phyloP scores from a whole-genome alignment of 108 stramenopile species.

The Schizochytrium sp. region DNA sequence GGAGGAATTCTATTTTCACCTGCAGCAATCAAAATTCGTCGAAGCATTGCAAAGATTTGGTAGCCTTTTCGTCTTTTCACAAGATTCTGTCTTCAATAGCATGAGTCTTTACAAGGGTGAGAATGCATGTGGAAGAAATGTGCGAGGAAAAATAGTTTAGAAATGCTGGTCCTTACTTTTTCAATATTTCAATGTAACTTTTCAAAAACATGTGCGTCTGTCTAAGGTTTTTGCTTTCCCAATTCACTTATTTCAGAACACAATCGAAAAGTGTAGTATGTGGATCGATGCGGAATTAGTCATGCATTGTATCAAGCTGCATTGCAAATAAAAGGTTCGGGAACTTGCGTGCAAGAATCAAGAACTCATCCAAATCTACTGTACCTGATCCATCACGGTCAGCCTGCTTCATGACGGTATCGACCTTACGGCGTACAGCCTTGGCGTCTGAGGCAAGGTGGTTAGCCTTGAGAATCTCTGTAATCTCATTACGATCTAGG shows the following conservation, averaged over 20 bases:
- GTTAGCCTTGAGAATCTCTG: slow-evolving; percentile 76
- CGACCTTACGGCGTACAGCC: slow-evolving; percentile 75
- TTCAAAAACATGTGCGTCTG: not conserved
- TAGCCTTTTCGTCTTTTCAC: no score
- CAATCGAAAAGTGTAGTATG: slow-evolving; percentile 13
- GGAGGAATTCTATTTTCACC: no score
- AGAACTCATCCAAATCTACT: slow-evolving; percentile 78
- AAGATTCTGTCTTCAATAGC: no score
- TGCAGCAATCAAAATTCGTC: no score
- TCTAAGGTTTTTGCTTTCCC: not conserved
- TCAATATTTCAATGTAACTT: not conserved
- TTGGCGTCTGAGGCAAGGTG: slow-evolving; percentile 74
- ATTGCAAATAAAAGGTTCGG: slow-evolving; percentile 81
- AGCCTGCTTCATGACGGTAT: slow-evolving; percentile 81
- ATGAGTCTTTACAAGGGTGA: no score
- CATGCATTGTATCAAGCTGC: not conserved
- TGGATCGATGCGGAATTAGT: not conserved
- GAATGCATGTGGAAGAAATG: no score
- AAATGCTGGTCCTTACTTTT: not conserved
- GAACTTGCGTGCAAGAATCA: slow-evolving; percentile 77
- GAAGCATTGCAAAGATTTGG: no score
- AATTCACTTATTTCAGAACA: not conserved
- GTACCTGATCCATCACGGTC: slow-evolving; percentile 77
- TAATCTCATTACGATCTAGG: slow-evolving; percentile 74
- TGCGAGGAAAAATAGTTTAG: no score